These are phyloP conservation scores for Aspergillus flavus DNA, from an alignment of 2,329 filamentous ascomycete species.

Conservation along the genomic window DNA sequence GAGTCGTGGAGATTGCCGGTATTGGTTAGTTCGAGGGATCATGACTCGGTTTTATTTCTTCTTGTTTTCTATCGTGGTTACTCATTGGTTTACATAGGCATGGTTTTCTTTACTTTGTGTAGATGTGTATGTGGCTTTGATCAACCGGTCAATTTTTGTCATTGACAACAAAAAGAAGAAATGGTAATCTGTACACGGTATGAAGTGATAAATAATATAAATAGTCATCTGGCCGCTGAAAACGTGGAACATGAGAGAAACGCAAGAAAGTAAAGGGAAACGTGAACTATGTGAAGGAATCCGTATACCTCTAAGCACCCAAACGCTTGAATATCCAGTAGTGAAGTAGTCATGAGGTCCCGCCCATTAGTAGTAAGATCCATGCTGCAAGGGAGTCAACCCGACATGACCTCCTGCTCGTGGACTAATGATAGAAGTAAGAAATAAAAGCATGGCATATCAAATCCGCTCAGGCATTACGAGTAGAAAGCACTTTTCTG, in stretches of 20 bases:
- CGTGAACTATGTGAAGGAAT: background rate
- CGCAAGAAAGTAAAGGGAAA: background rate
- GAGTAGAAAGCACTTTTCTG: constrained; percentile 72
- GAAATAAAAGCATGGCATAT: background rate
- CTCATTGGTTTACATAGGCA: background rate
- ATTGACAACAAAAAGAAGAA: background rate
- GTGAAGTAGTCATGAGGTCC: background rate
- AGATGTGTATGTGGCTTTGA: background rate
- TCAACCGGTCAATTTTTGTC: background rate
- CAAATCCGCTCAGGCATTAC: constrained; percentile 35
- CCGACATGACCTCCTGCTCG: background rate
- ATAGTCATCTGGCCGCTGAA: background rate
- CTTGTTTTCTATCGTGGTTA: background rate
- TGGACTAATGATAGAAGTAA: constrained; percentile 20
- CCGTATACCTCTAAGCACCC: constrained; percentile 5
- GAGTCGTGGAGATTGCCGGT: background rate
- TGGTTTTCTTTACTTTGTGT: too few species aligned
- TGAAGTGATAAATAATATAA: constrained; percentile 5
- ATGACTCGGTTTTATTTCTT: background rate
- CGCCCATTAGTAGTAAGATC: constrained; percentile 1
- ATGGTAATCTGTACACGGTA: constrained; percentile 8
- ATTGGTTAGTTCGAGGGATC: background rate
- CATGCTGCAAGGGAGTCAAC: background rate
- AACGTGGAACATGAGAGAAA: background rate
- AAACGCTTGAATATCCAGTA: constrained; percentile 2